Evolutionary conservation across 495 filamentous ascomycete genomes (phyloP), one percentile per base, ranked within the genome.

Genomic region (Podospora sp.): DNA sequence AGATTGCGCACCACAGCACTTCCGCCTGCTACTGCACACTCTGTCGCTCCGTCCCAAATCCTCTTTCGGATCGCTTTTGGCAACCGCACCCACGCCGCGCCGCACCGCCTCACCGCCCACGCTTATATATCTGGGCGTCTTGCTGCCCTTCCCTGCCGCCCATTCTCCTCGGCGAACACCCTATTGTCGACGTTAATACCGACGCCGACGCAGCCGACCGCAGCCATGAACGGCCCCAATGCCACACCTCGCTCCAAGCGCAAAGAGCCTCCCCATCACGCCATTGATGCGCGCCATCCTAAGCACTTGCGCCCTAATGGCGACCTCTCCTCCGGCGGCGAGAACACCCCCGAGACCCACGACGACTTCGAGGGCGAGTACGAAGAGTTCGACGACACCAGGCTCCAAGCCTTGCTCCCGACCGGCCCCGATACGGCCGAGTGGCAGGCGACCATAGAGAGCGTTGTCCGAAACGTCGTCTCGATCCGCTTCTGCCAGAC

Each of bases 401-500:
- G 74, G 25, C 55, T 80, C 25, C 69, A 76, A 11, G 77, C 75
- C 51, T 65, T 81, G 56, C 71, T 78, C 7, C 81, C 80, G 52
- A 84, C 86, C 1, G 82, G 88, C 35, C 87, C 91, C 49, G 94
- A 99, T 71, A 94, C 92, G 9, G 92, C 90, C 27, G 96, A 99
- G 79, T 99, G 95, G 95, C 96, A 98, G 76, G 90, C 87, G 14
- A 97, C 94, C 2, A 97, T 99, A 69, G 93, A 98, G 81, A 87
- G 85, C 51, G 96, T 97, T 2, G 94, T 99, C 24, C 86, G 87
- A 68, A 96, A 91, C 62, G 95, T 97, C 1, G 96, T 99, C 33
- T 96, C 93, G 14, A 98, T 99, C 76, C 92, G 96, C 68, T 99
- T 99, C 82, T 98, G 94, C 76, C 94, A 97, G 81, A 98, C 96